Evolutionary conservation across 441 rosid genomes (phyloP).

Genomic region (Isatis lusitanica): DNA sequence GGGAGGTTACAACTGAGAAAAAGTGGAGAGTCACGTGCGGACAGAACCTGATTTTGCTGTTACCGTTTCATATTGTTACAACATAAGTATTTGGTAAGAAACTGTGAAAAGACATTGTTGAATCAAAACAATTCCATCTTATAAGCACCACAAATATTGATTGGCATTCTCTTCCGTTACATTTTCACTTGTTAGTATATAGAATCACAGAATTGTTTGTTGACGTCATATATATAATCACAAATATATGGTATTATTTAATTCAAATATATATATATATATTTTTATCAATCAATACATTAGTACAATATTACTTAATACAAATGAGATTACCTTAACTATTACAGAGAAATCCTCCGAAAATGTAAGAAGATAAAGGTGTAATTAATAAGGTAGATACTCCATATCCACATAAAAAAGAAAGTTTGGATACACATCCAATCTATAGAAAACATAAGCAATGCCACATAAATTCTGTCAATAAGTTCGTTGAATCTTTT

Average conservation of each 20-base stretch:
- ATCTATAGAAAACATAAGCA: not conserved
- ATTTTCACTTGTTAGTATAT: no score
- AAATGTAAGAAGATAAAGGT: not conserved
- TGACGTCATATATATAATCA: not conserved
- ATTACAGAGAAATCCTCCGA: not conserved
- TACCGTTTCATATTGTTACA: not conserved
- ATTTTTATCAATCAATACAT: no score
- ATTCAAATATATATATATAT: no score
- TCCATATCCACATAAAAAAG: slow-evolving; percentile 8
- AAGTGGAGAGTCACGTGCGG: not conserved
- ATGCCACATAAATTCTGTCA: slow-evolving; percentile 2
- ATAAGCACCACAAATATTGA: not conserved
- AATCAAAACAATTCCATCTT: not conserved
- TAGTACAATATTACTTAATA: not conserved
- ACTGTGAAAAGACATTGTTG: not conserved
- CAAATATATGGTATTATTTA: no score
- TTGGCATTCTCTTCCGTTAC: no score
- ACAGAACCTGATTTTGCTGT: slow-evolving; percentile 8
- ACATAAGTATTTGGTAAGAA: not conserved
- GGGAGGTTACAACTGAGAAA: not conserved
- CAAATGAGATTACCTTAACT: not conserved
- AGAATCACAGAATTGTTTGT: no score
- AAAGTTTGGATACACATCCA: slow-evolving; percentile 10
- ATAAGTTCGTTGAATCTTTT: not conserved
- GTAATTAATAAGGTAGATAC: not conserved